Percentiles rank a stretch among this genome's conserved stretches.
Conservation (phyloP, 2,329 filamentous ascomycete species). For the Bisporella sp. region DNA sequence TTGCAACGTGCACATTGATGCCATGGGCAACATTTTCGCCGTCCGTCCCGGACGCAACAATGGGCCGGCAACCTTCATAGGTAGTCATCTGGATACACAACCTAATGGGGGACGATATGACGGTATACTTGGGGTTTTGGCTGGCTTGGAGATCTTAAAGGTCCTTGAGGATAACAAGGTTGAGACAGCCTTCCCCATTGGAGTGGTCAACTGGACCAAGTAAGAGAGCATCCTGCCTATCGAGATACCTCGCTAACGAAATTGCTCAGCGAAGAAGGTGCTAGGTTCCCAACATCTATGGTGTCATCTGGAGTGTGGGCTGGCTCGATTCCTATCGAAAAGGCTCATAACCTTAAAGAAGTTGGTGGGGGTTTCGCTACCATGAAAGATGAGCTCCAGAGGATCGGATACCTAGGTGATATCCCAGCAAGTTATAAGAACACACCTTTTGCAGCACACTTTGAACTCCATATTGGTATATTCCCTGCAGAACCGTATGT, state of each 20-base stretch:
- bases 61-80: slow-evolving; percentile 51
- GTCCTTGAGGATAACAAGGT: slow-evolving; percentile 58
- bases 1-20: slow-evolving; percentile 61
- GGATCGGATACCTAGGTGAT: slow-evolving; percentile 63
- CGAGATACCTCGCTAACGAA: too few relatives aligned
- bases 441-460: slow-evolving; percentile 64
- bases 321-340: too few relatives aligned
- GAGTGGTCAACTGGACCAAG: slow-evolving; percentile 30
- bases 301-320: neutral
- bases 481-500: too few relatives aligned
- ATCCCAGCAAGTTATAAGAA: slow-evolving; percentile 47
- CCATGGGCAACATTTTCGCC: slow-evolving; percentile 71
- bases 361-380: neutral
- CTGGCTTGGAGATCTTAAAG: slow-evolving; percentile 63
- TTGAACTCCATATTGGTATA: slow-evolving; percentile 56
- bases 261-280: slow-evolving; percentile 27
- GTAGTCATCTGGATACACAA: slow-evolving; percentile 60
- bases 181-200: slow-evolving; percentile 52
- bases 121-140: slow-evolving; percentile 65
- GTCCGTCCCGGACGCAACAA: slow-evolving; percentile 53
- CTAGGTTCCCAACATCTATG: neutral
- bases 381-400: slow-evolving; percentile 37
- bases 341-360: neutral
- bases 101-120: slow-evolving; percentile 60
- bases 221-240: too few relatives aligned